Conservation (phyloP, 768 basidiomycete species). For the Kwoniella sp. region DNA sequence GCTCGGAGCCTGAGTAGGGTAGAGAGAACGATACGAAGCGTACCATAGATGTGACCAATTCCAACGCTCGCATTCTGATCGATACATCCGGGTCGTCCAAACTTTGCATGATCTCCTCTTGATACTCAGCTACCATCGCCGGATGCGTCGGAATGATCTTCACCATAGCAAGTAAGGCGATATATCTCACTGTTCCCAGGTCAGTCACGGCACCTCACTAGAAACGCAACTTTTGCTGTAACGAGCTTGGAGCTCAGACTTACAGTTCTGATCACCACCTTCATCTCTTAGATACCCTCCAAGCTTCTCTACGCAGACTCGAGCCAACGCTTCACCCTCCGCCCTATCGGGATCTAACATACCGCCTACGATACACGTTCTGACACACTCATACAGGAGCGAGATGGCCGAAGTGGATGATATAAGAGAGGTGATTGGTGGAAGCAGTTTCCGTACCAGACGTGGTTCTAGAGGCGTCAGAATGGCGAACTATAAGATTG, state of each 20-base stretch:
- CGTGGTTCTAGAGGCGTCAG: conserved; percentile 89
- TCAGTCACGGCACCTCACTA: neutral
- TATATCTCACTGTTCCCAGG: conserved; percentile 78
- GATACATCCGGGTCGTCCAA: conserved; percentile 92
- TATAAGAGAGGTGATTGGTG: conserved; percentile 92
- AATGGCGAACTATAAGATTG: conserved; percentile 81
- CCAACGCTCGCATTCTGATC: conserved; percentile 92
- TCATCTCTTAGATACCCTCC: conserved; percentile 86
- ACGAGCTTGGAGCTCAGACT: conserved; percentile 51
- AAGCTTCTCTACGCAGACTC: conserved; percentile 87
- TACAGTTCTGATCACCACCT: conserved; percentile 82
- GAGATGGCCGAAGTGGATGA: conserved; percentile 94
- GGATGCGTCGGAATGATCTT: conserved; percentile 94
- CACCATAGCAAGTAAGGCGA: conserved; percentile 88
- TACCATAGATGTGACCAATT: conserved; percentile 91
- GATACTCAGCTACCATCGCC: conserved; percentile 84
- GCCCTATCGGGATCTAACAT: conserved; percentile 71
- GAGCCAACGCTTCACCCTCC: conserved; percentile 76
- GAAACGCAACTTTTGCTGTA: too few species aligned
- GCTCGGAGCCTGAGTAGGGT: too few species aligned
- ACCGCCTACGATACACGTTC: conserved; percentile 94
- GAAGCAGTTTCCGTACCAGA: conserved; percentile 88
- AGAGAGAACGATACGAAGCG: too few species aligned
- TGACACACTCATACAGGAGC: conserved; percentile 94
- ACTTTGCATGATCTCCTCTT: conserved; percentile 84